Evolutionary conservation across 2,329 filamentous ascomycete genomes (phyloP).

Genomic region (Epichloe sibirici): DNA sequence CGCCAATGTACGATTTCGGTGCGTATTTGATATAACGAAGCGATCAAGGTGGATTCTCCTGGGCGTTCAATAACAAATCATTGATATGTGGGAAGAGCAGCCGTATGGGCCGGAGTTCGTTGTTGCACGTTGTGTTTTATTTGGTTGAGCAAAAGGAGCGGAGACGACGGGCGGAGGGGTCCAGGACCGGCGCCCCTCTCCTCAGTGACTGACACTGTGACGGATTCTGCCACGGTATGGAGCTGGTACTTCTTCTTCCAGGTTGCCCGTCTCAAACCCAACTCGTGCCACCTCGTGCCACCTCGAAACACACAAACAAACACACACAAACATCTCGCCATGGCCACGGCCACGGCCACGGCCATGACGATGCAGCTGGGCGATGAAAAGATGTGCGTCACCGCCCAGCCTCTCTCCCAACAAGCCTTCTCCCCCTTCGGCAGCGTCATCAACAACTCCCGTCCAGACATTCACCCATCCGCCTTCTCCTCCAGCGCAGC

Average conservation of each 20-base stretch:
- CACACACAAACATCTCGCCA: background rate
- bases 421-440: conserved; percentile 69
- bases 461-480: conserved; percentile 40
- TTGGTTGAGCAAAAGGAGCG: background rate
- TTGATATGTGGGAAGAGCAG: too few relatives aligned
- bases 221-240: too few relatives aligned
- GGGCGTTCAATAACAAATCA: too few relatives aligned
- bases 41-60: too few relatives aligned
- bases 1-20: background rate
- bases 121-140: too few relatives aligned
- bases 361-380: conserved; percentile 15
- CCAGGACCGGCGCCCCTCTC: conserved; percentile 8
- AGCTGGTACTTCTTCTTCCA: too few relatives aligned
- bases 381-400: conserved; percentile 26
- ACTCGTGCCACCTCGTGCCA: too few relatives aligned
- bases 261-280: too few relatives aligned
- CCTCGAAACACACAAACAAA: too few relatives aligned
- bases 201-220: too few relatives aligned
- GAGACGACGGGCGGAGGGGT: conserved; percentile 4
- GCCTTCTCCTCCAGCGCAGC: conserved; percentile 27
- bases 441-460: conserved; percentile 67
- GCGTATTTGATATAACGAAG: too few relatives aligned
- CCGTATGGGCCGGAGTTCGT: too few relatives aligned
- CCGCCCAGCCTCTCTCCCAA: conserved; percentile 53
- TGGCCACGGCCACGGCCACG: conserved; percentile 12